A percentile compares a stretch with the other conserved stretches of the same genome.
phyloP scores from a whole-genome alignment of 2,329 filamentous ascomycete species.

The Aureobasidium pullulans region DNA sequence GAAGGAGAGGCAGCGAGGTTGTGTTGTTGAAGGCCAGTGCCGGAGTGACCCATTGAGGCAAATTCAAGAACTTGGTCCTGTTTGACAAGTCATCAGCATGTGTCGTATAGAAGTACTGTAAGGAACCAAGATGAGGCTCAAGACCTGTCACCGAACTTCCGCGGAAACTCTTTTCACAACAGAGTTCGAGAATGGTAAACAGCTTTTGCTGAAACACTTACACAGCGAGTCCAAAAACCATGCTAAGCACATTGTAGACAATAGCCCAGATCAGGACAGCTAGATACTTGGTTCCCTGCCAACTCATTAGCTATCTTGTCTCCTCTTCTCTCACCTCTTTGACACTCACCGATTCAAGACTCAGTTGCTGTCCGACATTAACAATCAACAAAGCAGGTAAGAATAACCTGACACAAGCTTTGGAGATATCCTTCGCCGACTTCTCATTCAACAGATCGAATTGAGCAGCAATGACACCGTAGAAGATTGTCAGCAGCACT shows the following conservation, averaged over 20 bases:
- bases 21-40: constrained; percentile 53
- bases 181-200: background rate
- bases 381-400: constrained; percentile 47
- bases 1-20: constrained; percentile 45
- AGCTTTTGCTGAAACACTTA: background rate
- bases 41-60: constrained; percentile 48
- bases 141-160: background rate
- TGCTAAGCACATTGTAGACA: constrained; percentile 42
- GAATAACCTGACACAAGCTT: constrained; percentile 46
- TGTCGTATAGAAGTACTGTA: background rate
- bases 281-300: constrained; percentile 17
- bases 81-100: background rate
- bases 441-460: constrained; percentile 41
- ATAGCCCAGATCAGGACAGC: constrained; percentile 42
- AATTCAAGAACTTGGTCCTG: constrained; percentile 36
- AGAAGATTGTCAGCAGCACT: constrained; percentile 47
- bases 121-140: background rate
- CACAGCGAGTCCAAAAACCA: constrained; percentile 38
- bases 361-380: constrained; percentile 46
- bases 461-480: constrained; percentile 45
- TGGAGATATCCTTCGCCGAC: constrained; percentile 47
- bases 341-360: constrained; percentile 40
- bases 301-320: background rate
- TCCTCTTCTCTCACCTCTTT: background rate
- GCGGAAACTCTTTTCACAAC: background rate